Conservation (phyloP, 2,329 filamentous ascomycete genomes). For the Akanthomyces uredinophilus region DNA sequence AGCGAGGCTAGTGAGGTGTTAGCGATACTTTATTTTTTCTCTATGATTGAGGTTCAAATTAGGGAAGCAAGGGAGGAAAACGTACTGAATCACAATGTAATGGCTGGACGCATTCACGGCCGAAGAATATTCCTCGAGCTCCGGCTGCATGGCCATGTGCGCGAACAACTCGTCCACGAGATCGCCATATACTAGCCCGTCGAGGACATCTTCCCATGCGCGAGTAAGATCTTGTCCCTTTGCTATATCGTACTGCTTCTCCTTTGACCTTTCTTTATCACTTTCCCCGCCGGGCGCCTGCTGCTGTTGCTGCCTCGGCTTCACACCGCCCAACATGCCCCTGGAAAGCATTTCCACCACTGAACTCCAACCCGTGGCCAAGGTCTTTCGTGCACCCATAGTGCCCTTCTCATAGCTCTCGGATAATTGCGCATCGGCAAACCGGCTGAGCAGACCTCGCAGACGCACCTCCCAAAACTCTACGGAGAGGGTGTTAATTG, state of each 20-base stretch:
- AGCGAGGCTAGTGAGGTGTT: constrained; percentile 40
- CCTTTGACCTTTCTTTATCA: constrained; percentile 14
- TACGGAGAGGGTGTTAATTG: constrained; percentile 54
- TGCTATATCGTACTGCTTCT: constrained; percentile 46
- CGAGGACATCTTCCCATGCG: constrained; percentile 65
- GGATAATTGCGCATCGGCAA: constrained; percentile 65
- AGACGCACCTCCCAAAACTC: constrained; percentile 63
- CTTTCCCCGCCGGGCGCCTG: too few species aligned
- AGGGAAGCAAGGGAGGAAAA: too few species aligned
- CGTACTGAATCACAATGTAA: constrained; percentile 54
- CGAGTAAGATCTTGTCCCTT: constrained; percentile 55
- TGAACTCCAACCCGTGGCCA: constrained; percentile 66
- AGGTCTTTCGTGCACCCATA: constrained; percentile 67
- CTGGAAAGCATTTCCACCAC: constrained; percentile 65
- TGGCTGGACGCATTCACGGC: constrained; percentile 61
- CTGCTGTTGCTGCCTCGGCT: constrained; percentile 12
- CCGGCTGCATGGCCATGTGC: constrained; percentile 53
- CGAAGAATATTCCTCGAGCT: constrained; percentile 59
- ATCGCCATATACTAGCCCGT: constrained; percentile 62
- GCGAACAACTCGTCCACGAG: constrained; percentile 61
- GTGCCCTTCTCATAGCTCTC: constrained; percentile 79
- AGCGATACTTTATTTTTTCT: too few species aligned
- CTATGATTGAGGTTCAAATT: too few species aligned
- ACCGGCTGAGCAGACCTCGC: constrained; percentile 52
- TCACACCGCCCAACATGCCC: constrained; percentile 56